A percentile compares a stretch with the other conserved stretches of the same genome.
Evolutionary conservation across 2,329 filamentous ascomycete genomes (phyloP).

Genomic region (Botryotinia globosa): DNA sequence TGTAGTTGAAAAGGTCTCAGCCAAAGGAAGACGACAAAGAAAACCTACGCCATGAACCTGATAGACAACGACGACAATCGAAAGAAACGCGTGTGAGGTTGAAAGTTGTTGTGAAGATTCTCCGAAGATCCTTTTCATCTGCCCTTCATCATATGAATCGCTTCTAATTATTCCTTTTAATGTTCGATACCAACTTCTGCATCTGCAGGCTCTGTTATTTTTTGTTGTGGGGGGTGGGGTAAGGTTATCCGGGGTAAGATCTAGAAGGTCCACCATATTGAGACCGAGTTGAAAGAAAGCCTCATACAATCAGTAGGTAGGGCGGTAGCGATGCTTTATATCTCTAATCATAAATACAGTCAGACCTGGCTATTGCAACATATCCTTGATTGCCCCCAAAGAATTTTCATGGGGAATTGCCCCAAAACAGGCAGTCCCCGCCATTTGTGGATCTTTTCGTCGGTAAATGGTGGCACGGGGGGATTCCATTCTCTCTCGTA

Average conservation of each 20-base stretch:
- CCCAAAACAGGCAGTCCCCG: neutral
- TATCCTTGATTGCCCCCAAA: neutral
- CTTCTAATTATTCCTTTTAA: too few species aligned
- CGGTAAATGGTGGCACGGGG: neutral
- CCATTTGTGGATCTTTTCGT: neutral
- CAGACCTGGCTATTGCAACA: too few species aligned
- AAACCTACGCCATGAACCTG: too few species aligned
- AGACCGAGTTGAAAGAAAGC: neutral
- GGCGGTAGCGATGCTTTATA: neutral
- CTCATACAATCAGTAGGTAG: neutral
- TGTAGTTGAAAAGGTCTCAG: neutral
- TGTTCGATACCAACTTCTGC: neutral
- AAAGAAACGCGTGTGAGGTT: neutral
- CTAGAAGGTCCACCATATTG: too few species aligned
- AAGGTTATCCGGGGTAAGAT: neutral
- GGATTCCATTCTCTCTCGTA: neutral
- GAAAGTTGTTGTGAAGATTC: neutral
- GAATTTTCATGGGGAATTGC: neutral
- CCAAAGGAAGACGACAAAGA: too few species aligned
- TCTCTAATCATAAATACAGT: too few species aligned
- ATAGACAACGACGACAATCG: neutral
- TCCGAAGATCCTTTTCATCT: neutral
- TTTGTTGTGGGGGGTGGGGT: conserved; percentile 6
- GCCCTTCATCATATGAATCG: neutral
- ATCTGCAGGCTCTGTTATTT: neutral